These are phyloP conservation scores for Leccinum disarticulatum DNA, from an alignment of 768 basidiomycete species.

Conservation along the genomic window DNA sequence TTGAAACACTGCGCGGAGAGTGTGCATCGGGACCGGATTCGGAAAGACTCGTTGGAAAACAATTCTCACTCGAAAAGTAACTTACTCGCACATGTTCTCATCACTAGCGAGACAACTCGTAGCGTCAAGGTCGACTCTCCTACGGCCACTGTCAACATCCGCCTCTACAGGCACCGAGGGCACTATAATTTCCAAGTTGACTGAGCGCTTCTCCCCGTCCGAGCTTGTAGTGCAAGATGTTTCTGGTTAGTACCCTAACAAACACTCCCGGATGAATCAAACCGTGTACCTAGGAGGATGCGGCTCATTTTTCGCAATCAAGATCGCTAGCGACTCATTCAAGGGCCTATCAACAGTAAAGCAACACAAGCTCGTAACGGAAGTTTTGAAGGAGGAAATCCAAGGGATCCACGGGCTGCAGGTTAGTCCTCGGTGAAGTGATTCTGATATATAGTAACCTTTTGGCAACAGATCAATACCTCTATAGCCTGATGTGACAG, in stretches of 20 bases:
- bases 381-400: slow-evolving; percentile 85
- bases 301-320: slow-evolving; percentile 95
- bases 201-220: slow-evolving; percentile 72
- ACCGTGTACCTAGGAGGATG: slow-evolving; percentile 70
- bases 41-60: not conserved
- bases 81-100: slow-evolving; percentile 11
- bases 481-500: slow-evolving; percentile 11
- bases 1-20: slow-evolving; percentile 21
- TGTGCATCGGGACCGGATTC: slow-evolving; percentile 15
- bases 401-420: slow-evolving; percentile 91
- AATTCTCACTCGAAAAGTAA: not conserved
- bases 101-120: slow-evolving; percentile 37
- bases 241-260: slow-evolving; percentile 66
- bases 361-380: slow-evolving; percentile 90
- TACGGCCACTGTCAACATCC: slow-evolving; percentile 28
- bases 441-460: slow-evolving; percentile 5
- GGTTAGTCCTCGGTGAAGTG: slow-evolving; percentile 44
- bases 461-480: slow-evolving; percentile 39
- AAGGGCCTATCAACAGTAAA: slow-evolving; percentile 84
- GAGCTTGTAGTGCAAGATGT: slow-evolving; percentile 88
- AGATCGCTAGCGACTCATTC: slow-evolving; percentile 82
- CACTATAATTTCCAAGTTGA: slow-evolving; percentile 70
- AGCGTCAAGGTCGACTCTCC: slow-evolving; percentile 23
- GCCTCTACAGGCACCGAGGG: slow-evolving; percentile 40
- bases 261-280: not conserved